Percentiles rank a stretch among this genome's conserved stretches.
phyloP scores from a whole-genome alignment of 139 green algal species.

The Closterium sp. region DNA sequence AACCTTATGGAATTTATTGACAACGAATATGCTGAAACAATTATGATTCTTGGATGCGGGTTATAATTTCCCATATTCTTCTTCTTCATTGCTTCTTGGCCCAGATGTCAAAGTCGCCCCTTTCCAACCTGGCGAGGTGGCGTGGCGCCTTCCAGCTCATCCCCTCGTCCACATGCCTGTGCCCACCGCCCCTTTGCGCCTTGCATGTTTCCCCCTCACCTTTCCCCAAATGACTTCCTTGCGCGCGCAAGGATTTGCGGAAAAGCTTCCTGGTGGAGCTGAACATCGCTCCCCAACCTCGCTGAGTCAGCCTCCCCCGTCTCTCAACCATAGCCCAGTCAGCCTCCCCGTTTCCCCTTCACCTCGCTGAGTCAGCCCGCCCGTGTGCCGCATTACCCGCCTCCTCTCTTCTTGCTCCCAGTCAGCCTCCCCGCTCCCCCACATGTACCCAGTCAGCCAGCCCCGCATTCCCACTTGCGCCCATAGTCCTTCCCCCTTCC shows the following conservation, averaged over 20 bases:
- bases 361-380: not conserved
- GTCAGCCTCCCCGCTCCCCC: not conserved
- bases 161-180: not conserved
- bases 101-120: not conserved
- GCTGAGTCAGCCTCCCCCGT: not conserved
- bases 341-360: not conserved
- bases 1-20: no score
- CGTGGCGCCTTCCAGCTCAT: not conserved
- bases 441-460: not conserved
- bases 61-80: not conserved
- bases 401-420: not conserved
- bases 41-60: not conserved
- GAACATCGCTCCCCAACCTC: not conserved
- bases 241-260: not conserved
- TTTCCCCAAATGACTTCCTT: not conserved
- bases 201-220: not conserved
- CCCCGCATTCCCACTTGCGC: not conserved
- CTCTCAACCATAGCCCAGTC: not conserved
- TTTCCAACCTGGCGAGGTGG: not conserved
- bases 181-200: not conserved
- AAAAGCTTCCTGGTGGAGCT: not conserved
- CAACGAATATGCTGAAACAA: no score
- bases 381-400: no score
- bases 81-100: not conserved
- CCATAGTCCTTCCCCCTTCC: not conserved